Percentiles rank a stretch among this genome's conserved stretches.
phyloP scores from a whole-genome alignment of 176 grass and related monocot species.

The Cenchrus fungigraminus region DNA sequence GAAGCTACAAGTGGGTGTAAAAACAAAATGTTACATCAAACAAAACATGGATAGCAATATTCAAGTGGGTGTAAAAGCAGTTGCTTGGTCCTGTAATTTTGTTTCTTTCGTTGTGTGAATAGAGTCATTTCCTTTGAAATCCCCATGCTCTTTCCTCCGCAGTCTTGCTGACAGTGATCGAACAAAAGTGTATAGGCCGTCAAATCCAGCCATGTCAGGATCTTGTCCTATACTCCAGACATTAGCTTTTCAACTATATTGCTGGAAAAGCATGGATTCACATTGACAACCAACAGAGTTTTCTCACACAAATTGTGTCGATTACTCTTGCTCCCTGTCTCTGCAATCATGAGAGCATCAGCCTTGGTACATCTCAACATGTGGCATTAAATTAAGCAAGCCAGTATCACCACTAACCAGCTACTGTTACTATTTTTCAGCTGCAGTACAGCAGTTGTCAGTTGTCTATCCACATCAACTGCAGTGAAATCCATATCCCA shows the following conservation, averaged over 20 bases:
- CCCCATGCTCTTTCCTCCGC: not conserved
- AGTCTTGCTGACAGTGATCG: not conserved
- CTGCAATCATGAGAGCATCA: not conserved
- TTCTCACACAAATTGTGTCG: not conserved
- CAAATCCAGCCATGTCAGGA: not conserved
- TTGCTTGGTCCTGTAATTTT: not conserved
- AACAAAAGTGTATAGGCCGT: not conserved
- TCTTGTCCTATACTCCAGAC: not conserved
- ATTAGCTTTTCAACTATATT: not conserved
- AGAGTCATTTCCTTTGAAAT: not conserved
- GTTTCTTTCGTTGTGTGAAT: not conserved
- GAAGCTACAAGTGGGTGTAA: not conserved
- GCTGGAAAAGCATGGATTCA: conserved; percentile 3
- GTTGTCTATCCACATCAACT: not conserved
- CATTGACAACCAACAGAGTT: conserved; percentile 21
- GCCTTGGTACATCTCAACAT: not conserved
- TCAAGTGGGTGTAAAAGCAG: not conserved
- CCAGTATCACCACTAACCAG: not conserved
- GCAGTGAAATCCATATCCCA: not conserved
- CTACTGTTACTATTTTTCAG: not conserved
- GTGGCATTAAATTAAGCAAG: conserved; percentile 14
- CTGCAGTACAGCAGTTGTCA: not conserved
- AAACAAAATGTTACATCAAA: not conserved
- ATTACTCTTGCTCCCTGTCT: conserved; percentile 4
- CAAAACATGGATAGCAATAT: not conserved